phyloP scores from a whole-genome alignment of 352 stramenopile species.

The Phytophthora pseudosyringae region DNA sequence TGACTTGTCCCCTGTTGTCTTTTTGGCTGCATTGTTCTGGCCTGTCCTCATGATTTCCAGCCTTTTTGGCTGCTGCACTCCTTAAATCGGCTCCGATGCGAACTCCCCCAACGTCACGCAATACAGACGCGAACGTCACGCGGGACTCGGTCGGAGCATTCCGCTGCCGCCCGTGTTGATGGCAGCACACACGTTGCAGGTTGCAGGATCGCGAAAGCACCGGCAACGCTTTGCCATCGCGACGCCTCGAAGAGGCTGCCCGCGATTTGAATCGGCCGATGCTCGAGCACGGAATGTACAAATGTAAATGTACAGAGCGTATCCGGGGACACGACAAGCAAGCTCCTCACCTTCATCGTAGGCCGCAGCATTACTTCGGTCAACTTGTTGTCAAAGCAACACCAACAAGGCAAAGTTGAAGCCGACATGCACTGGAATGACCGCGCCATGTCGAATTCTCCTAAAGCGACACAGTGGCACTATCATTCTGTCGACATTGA shows the following conservation, averaged over 20 bases:
- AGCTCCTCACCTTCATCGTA: background rate
- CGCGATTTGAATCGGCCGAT: slow-evolving; percentile 23
- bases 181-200: background rate
- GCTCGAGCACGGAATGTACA: slow-evolving; percentile 6
- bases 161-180: slow-evolving; percentile 7
- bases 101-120: background rate
- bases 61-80: background rate
- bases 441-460: background rate
- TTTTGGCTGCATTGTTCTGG: background rate
- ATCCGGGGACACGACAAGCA: background rate
- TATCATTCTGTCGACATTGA: too few species aligned
- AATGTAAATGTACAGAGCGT: background rate
- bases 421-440: background rate
- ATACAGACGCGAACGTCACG: background rate
- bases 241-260: slow-evolving; percentile 21
- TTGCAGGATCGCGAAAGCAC: slow-evolving; percentile 23
- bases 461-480: too few species aligned
- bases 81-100: background rate
- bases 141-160: background rate
- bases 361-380: background rate
- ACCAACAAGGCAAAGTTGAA: background rate
- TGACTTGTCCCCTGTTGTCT: slow-evolving; percentile 31
- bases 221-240: slow-evolving; percentile 14
- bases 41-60: too few species aligned
- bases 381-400: background rate